These are phyloP conservation scores for Crithidia expoeki DNA, from an alignment of 208 protist genomes.

Conservation along the genomic window DNA sequence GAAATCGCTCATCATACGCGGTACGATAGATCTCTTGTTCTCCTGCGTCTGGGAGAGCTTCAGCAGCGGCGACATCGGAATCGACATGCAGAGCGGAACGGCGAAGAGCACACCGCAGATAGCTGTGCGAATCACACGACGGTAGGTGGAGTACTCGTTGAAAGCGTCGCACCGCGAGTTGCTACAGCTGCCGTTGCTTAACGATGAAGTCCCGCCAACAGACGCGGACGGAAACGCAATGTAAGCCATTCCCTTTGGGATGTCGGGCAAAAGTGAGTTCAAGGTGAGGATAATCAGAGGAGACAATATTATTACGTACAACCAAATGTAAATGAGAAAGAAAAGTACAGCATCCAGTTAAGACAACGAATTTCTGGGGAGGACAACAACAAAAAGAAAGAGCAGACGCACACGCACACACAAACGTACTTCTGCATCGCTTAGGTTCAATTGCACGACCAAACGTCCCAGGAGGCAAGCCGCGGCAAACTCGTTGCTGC, in stretches of 20 bases:
- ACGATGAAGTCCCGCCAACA: neutral
- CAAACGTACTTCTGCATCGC: too few relatives aligned
- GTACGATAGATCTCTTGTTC: constrained; percentile 61
- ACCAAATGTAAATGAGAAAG: constrained; percentile 3
- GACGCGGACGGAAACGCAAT: constrained; percentile 15
- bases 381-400: constrained; percentile 4
- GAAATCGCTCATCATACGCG: constrained; percentile 80
- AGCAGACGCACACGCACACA: too few relatives aligned
- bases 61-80: constrained; percentile 58
- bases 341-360: too few relatives aligned
- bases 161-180: constrained; percentile 17
- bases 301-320: too few relatives aligned
- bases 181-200: neutral
- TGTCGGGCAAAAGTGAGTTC: neutral
- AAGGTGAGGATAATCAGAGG: too few relatives aligned
- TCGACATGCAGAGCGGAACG: constrained; percentile 45
- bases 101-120: constrained; percentile 58
- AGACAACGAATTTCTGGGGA: neutral
- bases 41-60: constrained; percentile 64
- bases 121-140: constrained; percentile 44
- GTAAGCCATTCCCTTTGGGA: constrained; percentile 17
- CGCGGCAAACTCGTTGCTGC: too few relatives aligned
- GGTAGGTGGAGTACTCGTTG: constrained; percentile 34
- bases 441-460: too few relatives aligned
- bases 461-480: too few relatives aligned